Percentiles rank a stretch among this genome's conserved stretches.
Evolutionary conservation across 2,329 filamentous ascomycete genomes (phyloP).

Genomic region (Huntiella moniliformis): DNA sequence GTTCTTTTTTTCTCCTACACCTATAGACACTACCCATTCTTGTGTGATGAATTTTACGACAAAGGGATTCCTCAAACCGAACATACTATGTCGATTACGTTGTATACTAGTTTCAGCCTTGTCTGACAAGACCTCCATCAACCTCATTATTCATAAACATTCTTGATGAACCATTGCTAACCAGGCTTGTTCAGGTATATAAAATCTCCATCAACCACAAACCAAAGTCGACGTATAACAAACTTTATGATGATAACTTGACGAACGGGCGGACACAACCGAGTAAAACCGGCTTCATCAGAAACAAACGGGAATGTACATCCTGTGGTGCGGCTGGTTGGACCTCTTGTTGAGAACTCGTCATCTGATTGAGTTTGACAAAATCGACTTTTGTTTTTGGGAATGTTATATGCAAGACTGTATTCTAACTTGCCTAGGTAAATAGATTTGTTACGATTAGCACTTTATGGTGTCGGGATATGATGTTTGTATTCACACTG

Average conservation of each 20-base stretch:
- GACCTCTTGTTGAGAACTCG: slow-evolving; percentile 47
- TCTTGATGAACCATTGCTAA: slow-evolving; percentile 13
- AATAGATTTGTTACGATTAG: slow-evolving; percentile 13
- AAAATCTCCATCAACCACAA: background rate
- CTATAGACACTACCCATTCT: slow-evolving; percentile 10
- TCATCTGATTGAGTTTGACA: slow-evolving; percentile 35
- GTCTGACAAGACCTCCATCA: slow-evolving; percentile 33
- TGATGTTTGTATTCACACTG: slow-evolving; percentile 37
- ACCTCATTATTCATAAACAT: slow-evolving; percentile 18
- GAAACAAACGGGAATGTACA: slow-evolving; percentile 42
- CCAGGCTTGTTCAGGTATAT: slow-evolving; percentile 11
- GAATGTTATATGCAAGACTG: slow-evolving; percentile 11
- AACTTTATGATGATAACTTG: slow-evolving; percentile 40
- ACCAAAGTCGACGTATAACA: slow-evolving; percentile 13
- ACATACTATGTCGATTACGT: slow-evolving; percentile 44
- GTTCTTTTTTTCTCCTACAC: slow-evolving; percentile 13
- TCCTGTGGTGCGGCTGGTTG: slow-evolving; percentile 32
- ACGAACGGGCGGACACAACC: slow-evolving; percentile 54
- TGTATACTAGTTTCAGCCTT: slow-evolving; percentile 46
- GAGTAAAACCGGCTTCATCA: slow-evolving; percentile 27
- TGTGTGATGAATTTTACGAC: slow-evolving; percentile 42
- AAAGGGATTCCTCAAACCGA: slow-evolving; percentile 51
- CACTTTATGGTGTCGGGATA: slow-evolving; percentile 14
- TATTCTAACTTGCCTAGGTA: slow-evolving; percentile 22
- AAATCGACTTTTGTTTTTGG: slow-evolving; percentile 14